These are phyloP conservation scores for Orbilia oligospora DNA, from an alignment of 2,329 filamentous ascomycete species.

Conservation along the genomic window DNA sequence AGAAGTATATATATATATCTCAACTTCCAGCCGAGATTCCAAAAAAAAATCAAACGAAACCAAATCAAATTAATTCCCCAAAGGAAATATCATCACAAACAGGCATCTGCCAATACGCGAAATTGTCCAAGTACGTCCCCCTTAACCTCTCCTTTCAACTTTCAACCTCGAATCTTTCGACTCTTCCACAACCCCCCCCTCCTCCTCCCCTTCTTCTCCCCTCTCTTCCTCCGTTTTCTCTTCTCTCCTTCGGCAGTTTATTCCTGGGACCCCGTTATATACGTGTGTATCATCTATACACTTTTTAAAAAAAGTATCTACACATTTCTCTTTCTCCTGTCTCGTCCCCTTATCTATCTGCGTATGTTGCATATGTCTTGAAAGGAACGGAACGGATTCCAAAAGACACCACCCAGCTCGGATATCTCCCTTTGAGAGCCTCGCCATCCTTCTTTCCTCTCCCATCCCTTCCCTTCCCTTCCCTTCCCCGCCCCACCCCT, in stretches of 20 bases:
- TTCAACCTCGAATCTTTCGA: constrained; percentile 7
- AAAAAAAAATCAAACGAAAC: too few relatives aligned
- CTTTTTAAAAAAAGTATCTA: too few relatives aligned
- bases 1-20: constrained; percentile 21
- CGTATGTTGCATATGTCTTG: neutral
- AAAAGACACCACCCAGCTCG: neutral
- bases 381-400: neutral
- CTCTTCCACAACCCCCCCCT: too few relatives aligned
- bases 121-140: constrained; percentile 29
- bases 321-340: too few relatives aligned
- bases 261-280: too few relatives aligned
- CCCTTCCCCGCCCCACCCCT: too few relatives aligned
- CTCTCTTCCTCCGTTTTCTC: neutral
- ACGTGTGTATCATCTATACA: too few relatives aligned
- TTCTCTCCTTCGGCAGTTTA: neutral
- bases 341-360: too few relatives aligned
- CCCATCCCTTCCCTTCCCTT: too few relatives aligned
- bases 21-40: constrained; percentile 26
- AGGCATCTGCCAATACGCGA: constrained; percentile 35
- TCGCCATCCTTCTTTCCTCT: constrained; percentile 14
- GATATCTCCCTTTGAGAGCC: constrained; percentile 18
- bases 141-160: constrained; percentile 34
- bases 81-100: constrained; percentile 32
- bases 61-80: constrained; percentile 2
- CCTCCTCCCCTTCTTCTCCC: neutral